Evolutionary conservation across 2,329 filamentous ascomycete species (phyloP).

Genomic region (Claviceps humidiphila): DNA sequence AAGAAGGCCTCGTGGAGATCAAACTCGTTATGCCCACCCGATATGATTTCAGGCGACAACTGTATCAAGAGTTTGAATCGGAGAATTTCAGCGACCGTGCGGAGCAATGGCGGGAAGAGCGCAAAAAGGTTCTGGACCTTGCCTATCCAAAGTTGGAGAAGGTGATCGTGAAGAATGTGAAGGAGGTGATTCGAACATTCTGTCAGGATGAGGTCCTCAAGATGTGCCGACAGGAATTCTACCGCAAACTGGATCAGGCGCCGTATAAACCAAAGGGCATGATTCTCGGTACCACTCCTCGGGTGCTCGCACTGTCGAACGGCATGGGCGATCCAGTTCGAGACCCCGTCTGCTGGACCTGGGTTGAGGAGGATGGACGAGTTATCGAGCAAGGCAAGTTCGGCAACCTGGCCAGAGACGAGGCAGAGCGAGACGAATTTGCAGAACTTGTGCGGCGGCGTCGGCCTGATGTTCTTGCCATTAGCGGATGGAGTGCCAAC

Average conservation of each 20-base stretch:
- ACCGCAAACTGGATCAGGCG: constrained; percentile 82
- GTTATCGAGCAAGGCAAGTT: constrained; percentile 85
- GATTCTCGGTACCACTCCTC: constrained; percentile 73
- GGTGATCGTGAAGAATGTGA: constrained; percentile 80
- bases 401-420: constrained; percentile 60
- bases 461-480: constrained; percentile 77
- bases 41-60: constrained; percentile 59
- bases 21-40: constrained; percentile 65
- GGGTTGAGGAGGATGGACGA: constrained; percentile 83
- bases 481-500: constrained; percentile 81
- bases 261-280: constrained; percentile 93
- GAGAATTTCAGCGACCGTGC: constrained; percentile 93
- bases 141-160: constrained; percentile 72
- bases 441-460: constrained; percentile 67
- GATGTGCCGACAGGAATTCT: constrained; percentile 77
- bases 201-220: constrained; percentile 90
- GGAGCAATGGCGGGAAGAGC: constrained; percentile 85
- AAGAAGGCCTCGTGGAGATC: constrained; percentile 83
- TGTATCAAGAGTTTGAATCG: constrained; percentile 77
- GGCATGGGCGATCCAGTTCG: constrained; percentile 61
- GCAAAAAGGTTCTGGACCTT: constrained; percentile 69
- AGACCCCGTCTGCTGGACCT: constrained; percentile 81
- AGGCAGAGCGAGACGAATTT: constrained; percentile 53
- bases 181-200: constrained; percentile 83
- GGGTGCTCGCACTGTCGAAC: constrained; percentile 77